Base-by-base conservation (phyloP, 495 filamentous ascomycete species). In the Aspergillus bridgeri region DNA sequence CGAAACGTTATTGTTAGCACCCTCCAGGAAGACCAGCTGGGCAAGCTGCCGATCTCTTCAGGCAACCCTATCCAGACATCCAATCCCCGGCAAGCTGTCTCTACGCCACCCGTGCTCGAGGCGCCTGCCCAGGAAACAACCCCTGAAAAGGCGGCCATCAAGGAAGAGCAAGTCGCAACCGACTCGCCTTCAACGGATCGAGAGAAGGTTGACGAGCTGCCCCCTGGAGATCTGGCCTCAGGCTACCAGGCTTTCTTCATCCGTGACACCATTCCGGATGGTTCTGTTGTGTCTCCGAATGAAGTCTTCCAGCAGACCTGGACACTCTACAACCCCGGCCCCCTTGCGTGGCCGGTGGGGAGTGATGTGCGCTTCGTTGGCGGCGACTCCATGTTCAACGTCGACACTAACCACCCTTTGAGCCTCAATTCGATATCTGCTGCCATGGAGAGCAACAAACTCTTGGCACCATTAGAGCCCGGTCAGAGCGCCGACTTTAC, bases 371-470 rank as follows among this genome's bases (percentile, higher is more conserved):
- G 88, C 72, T 97, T 91, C 63, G 85, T 92, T 53, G 91, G 92
- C 49, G 94, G 94, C 53, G 95, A 98, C 67, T 87, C 89, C 68
- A 98, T 99, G 95, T 89, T 92, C 63, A 86, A 92, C 58, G 79
- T 96, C 50, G 89, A 95, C 66, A 78, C 87, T 22, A 80, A 75
- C 51, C 91, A 90, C 70, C 89, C 91, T 7, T 86, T 86, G 3
- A 88, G 87, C 60, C 83, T 88, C 19, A 75, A 79, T 9, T 86
- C 91, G 48, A 83, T 96, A 54, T 81, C 83, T 27, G 80, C 79
- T 42, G 88, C 89, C 43, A 88, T 87, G 66, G 86, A 91, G 73
- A 96, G 89, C 69, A 93, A 92, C 65, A 82, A 86, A 56, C 83
- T 90, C 66, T 80, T 85, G 49, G 73, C 78, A n/a, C 72, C 84